Evolutionary conservation across 1,139 yeast species (phyloP), one percentile per base, ranked within the genome.

Genomic region (Blastobotrys elegans): DNA sequence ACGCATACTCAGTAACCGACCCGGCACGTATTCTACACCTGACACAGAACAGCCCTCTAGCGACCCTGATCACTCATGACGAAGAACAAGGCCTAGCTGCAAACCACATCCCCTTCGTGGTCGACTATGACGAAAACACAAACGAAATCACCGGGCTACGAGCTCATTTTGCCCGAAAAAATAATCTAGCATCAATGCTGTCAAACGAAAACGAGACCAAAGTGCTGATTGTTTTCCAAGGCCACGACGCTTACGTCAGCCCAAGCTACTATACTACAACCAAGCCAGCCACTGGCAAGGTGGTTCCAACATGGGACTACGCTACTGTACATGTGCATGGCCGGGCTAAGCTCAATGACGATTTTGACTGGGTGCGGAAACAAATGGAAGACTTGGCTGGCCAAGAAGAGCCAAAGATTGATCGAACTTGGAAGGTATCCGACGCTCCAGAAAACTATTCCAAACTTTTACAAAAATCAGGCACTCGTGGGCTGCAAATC

Each of bases 251-350:
- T 1, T 82, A 82, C 59, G 74, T 81, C 31, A 67, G 82, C 7
- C 87, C 89, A 2, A 65, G 73, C 14, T 81, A 81, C 71, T 82
- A 82, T 58, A 75, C 79, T 2, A 71, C 73, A 2, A 81, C 82
- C 64, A 67, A 72, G 53, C 58, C 59, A 1, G 73, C 72, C 44
- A 77, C 82, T 24, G 84, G 80, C 52, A 81, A 80, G 56, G 75
- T 72, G 35, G 89, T 81, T 8, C 87, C 88, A 11, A 82, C 89
- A 0, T 82, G 88, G 89, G 82, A 79, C 62, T 82, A 77, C 65
- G 80, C 79, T 1, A 66, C 79, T 3, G 82, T 77, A 33, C 87
- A 82, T 57, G 71, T 77, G 36, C 68, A 76, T 48, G 88, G 88
- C 2, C 72, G 63, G 38, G 73, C 84, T 8, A 67, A 53, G 17